A percentile compares a stretch with the other conserved stretches of the same genome.
phyloP scores from a whole-genome alignment of 371 early-diverging fungal genomes.

The Mortierella sp. region DNA sequence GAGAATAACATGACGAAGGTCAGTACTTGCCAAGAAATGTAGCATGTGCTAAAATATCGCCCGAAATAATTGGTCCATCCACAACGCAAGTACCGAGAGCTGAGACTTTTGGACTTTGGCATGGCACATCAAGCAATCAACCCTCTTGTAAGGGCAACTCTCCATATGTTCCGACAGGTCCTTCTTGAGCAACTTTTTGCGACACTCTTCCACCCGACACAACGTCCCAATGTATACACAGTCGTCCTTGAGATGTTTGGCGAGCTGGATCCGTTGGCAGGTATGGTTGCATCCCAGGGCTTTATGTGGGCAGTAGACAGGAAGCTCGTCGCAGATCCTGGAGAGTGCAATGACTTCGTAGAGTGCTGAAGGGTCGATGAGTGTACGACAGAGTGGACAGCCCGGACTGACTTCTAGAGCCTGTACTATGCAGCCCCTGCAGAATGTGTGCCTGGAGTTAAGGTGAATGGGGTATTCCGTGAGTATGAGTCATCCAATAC shows the following conservation, averaged over 20 bases:
- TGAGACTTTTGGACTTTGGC: slow-evolving; percentile 61
- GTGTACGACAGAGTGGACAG: slow-evolving; percentile 79
- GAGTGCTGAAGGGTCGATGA: slow-evolving; percentile 61
- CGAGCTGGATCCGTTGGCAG: slow-evolving; percentile 74
- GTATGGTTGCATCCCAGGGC: slow-evolving; percentile 70
- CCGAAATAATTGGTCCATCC: neutral
- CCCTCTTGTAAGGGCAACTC: slow-evolving; percentile 70
- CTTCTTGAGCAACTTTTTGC: slow-evolving; percentile 68
- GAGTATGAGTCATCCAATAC: neutral
- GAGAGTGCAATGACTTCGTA: slow-evolving; percentile 75
- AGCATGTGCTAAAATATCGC: neutral
- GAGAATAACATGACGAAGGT: neutral
- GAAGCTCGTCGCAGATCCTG: slow-evolving; percentile 82
- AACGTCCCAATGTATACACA: slow-evolving; percentile 69
- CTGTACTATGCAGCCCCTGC: slow-evolving; percentile 71
- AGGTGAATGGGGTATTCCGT: neutral
- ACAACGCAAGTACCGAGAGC: slow-evolving; percentile 27
- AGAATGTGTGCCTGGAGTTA: slow-evolving; percentile 75
- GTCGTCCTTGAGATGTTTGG: slow-evolving; percentile 69
- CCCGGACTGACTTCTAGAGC: slow-evolving; percentile 65
- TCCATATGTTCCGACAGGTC: slow-evolving; percentile 69
- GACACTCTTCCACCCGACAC: slow-evolving; percentile 75
- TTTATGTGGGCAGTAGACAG: slow-evolving; percentile 70
- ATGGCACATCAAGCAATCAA: slow-evolving; percentile 76
- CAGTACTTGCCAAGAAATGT: neutral